Conservation (phyloP, 345 rosid species). For the Citrus maxima region DNA sequence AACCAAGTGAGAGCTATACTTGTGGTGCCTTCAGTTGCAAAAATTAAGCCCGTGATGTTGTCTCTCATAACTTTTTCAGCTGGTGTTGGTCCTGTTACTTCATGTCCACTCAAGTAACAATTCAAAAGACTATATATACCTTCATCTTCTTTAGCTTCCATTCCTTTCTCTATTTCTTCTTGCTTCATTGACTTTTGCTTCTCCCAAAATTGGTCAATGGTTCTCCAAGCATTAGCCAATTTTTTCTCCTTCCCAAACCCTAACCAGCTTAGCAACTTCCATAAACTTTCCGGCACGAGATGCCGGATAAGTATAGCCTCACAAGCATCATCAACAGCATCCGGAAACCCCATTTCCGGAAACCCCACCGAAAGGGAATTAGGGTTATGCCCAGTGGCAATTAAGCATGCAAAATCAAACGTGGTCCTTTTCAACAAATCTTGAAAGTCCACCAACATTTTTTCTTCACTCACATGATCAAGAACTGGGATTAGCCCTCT, state of each 20-base stretch:
- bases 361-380: constrained; percentile 2
- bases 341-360: neutral
- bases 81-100: too few relatives aligned
- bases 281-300: constrained; percentile 7
- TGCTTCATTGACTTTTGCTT: neutral
- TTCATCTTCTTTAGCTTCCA: neutral
- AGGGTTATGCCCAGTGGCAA: constrained; percentile 13
- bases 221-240: neutral
- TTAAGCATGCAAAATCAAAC: constrained; percentile 7
- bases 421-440: constrained; percentile 16
- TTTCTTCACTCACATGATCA: constrained; percentile 24
- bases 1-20: too few relatives aligned
- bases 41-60: too few relatives aligned
- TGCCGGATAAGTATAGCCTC: constrained; percentile 10
- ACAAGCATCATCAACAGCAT: constrained; percentile 16
- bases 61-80: too few relatives aligned
- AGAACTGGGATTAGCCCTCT: constrained; percentile 33
- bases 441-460: constrained; percentile 19
- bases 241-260: constrained; percentile 19
- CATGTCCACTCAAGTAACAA: too few relatives aligned
- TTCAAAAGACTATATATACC: too few relatives aligned
- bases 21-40: too few relatives aligned
- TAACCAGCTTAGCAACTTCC: constrained; percentile 18
- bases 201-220: neutral
- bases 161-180: neutral